A percentile compares a stretch with the other conserved stretches of the same genome.
Evolutionary conservation across 176 grass and related monocot species (phyloP).

Genomic region (Bolboschoenus planiculmis): DNA sequence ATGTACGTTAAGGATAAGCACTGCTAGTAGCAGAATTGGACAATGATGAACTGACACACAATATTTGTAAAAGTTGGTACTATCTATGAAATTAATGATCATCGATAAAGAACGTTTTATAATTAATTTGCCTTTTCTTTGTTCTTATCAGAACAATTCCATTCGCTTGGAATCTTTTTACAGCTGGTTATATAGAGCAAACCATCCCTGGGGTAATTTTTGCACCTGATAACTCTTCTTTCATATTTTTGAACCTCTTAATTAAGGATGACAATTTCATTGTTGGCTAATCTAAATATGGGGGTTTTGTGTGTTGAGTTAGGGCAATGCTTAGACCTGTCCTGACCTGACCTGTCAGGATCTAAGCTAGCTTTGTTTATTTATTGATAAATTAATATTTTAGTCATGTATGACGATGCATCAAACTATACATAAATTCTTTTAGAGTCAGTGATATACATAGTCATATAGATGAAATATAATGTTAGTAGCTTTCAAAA

Average conservation of each 20-base stretch:
- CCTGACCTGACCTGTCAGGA: not conserved
- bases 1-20: not conserved
- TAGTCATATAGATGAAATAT: not conserved
- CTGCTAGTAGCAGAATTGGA: not conserved
- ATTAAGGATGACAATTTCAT: not conserved
- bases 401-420: not conserved
- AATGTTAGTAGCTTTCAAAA: not conserved
- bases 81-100: not conserved
- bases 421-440: not conserved
- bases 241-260: not conserved
- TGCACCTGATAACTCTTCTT: not conserved
- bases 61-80: not conserved
- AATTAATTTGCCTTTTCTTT: not conserved
- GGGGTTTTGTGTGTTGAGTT: not conserved
- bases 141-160: conserved; percentile 61
- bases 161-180: conserved; percentile 94
- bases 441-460: not conserved
- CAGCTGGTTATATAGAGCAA: conserved; percentile 91
- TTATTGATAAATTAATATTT: not conserved
- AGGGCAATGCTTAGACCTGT: not conserved
- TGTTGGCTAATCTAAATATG: not conserved
- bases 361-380: not conserved
- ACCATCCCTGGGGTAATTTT: conserved; percentile 71
- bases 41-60: not conserved
- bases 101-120: not conserved